A percentile compares a stretch with the other conserved stretches of the same genome.
phyloP scores from a whole-genome alignment of 768 basidiomycete species.

The Hysterangium stoloniferum region DNA sequence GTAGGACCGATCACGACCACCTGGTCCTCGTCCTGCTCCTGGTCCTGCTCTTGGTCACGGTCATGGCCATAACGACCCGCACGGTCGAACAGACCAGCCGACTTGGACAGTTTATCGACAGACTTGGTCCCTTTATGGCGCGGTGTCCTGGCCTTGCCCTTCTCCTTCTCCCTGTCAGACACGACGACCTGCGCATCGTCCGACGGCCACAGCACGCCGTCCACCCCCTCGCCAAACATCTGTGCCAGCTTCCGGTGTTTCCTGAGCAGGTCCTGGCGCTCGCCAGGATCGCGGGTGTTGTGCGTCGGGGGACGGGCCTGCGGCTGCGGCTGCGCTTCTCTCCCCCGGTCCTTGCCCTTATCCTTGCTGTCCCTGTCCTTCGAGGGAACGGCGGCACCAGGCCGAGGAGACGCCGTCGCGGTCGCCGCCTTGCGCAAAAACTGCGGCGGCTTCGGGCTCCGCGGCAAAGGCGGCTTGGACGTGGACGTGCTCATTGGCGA shows the following conservation, averaged over 20 bases:
- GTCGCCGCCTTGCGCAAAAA: background rate
- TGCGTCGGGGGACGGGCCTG: constrained; percentile 49
- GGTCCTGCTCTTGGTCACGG: background rate
- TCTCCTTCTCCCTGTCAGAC: constrained; percentile 14
- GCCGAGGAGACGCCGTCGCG: background rate
- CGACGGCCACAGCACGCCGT: constrained; percentile 25
- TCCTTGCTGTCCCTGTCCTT: too few species aligned
- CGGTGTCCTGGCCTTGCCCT: too few species aligned
- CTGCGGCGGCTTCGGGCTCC: background rate
- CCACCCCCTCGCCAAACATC: constrained; percentile 65
- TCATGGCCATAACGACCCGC: too few species aligned
- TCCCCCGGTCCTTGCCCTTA: too few species aligned
- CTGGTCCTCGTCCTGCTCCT: background rate
- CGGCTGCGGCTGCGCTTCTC: background rate
- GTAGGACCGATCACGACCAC: constrained; percentile 16
- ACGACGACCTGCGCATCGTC: background rate
- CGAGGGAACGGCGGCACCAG: background rate
- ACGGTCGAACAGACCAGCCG: too few species aligned
- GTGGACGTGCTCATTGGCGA: background rate
- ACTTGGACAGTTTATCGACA: too few species aligned
- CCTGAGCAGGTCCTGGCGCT: constrained; percentile 65
- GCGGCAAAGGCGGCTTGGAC: background rate
- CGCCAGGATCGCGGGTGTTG: constrained; percentile 53
- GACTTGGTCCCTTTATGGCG: too few species aligned
- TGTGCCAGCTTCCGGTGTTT: constrained; percentile 75